A percentile compares a stretch with the other conserved stretches of the same genome.
phyloP scores from a whole-genome alignment of 2,329 filamentous ascomycete species.

The Cercospora zeina region DNA sequence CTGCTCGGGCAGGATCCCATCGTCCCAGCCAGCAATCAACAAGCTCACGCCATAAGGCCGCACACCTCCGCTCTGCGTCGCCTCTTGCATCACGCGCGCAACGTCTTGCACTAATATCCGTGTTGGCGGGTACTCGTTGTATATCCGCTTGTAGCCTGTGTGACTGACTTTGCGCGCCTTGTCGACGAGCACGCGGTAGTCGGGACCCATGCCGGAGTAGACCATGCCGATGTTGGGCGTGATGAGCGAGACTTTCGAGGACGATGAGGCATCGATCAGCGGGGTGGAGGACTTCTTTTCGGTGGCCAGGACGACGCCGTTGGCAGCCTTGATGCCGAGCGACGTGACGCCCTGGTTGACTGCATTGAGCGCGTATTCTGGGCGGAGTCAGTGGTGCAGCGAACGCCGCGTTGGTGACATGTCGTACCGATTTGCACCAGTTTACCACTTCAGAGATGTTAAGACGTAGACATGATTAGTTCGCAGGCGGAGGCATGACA shows the following conservation, averaged over 20 bases:
- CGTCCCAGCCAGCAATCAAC: constrained; percentile 95
- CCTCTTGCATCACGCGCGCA: constrained; percentile 96
- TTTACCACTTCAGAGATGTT: constrained; percentile 71
- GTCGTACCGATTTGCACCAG: constrained; percentile 90
- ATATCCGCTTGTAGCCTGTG: constrained; percentile 98
- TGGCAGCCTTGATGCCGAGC: constrained; percentile 98
- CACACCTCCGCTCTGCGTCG: constrained; percentile 96
- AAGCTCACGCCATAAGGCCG: constrained; percentile 94
- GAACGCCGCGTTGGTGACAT: background rate
- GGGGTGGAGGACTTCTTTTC: constrained; percentile 99
- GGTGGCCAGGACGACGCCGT: constrained; percentile 96
- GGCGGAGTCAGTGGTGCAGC: constrained; percentile 21
- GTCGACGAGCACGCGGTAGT: constrained; percentile 96
- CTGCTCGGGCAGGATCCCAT: constrained; percentile 85
- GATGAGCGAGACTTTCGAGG: constrained; percentile 96
- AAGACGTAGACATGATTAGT: constrained; percentile 45
- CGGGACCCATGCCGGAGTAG: constrained; percentile 97
- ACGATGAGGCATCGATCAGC: constrained; percentile 89
- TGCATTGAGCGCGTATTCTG: constrained; percentile 98
- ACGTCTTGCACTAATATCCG: constrained; percentile 99
- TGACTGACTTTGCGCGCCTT: constrained; percentile 97
- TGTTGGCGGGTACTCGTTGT: constrained; percentile 99
- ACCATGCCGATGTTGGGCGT: constrained; percentile 99
- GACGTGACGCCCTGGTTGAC: constrained; percentile 99
- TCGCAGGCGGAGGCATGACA: constrained; percentile 40